phyloP scores from a whole-genome alignment of 164 flowering plant species.

The Piper longum region DNA sequence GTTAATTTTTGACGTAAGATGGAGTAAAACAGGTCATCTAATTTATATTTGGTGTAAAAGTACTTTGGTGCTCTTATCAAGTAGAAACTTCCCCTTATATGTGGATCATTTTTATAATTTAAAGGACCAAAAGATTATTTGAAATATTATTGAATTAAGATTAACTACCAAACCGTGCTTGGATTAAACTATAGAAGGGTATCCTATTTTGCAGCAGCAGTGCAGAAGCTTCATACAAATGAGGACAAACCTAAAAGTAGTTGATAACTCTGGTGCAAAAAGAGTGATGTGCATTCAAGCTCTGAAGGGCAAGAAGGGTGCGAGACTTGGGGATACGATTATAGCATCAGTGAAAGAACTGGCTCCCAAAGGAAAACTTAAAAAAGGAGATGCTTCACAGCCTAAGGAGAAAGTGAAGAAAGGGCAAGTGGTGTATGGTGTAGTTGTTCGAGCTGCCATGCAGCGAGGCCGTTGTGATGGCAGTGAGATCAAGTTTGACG shows the following conservation, averaged over 20 bases:
- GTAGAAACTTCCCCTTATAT: too few species aligned
- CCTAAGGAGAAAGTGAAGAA: slow-evolving; percentile 44
- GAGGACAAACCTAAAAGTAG: slow-evolving; percentile 86
- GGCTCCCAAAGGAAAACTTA: slow-evolving; percentile 70
- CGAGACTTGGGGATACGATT: slow-evolving; percentile 80
- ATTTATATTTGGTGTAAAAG: too few species aligned
- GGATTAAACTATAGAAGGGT: too few species aligned
- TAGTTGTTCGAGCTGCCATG: slow-evolving; percentile 95
- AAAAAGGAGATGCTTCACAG: slow-evolving; percentile 25
- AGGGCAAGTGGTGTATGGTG: slow-evolving; percentile 54
- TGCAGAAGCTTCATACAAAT: slow-evolving; percentile 76
- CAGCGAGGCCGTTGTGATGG: slow-evolving; percentile 73
- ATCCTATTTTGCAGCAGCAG: slow-evolving; percentile 25
- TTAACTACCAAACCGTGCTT: too few species aligned
- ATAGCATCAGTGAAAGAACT: slow-evolving; percentile 87
- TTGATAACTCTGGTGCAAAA: slow-evolving; percentile 86
- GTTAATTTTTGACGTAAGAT: too few species aligned
- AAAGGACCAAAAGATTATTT: too few species aligned
- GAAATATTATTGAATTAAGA: too few species aligned
- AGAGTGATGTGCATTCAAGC: slow-evolving; percentile 78
- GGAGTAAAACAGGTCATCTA: too few species aligned
- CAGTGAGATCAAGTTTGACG: slow-evolving; percentile 80
- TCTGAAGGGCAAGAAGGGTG: slow-evolving; percentile 65
- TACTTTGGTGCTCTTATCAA: too few species aligned
- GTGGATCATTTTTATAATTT: too few species aligned